phyloP scores from a whole-genome alignment of 1,139 yeast genomes.

The Kodamaea plutei region DNA sequence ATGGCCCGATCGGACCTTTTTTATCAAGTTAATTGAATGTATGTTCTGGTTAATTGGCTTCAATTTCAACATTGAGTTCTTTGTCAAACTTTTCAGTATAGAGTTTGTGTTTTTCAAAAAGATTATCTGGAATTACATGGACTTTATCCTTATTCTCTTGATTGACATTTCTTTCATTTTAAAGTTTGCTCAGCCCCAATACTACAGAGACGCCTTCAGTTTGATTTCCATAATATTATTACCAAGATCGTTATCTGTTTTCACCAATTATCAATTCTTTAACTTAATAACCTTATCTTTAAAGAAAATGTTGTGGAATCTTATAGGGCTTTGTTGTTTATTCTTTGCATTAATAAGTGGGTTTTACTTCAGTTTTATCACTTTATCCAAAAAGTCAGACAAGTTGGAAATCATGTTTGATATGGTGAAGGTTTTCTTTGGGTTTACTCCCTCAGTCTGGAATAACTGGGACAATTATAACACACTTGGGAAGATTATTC shows the following conservation, averaged over 20 bases:
- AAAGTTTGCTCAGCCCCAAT: constrained; percentile 11
- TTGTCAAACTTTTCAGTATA: constrained; percentile 40
- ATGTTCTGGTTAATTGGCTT: constrained; percentile 35
- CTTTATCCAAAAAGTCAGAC: constrained; percentile 44
- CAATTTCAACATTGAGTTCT: constrained; percentile 35
- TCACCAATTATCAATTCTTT: constrained; percentile 53
- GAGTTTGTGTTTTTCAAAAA: constrained; percentile 35
- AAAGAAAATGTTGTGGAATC: constrained; percentile 52
- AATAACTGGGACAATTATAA: constrained; percentile 53
- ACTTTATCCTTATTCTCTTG: constrained; percentile 28
- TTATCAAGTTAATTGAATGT: constrained; percentile 15
- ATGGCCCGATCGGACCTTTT: constrained; percentile 11
- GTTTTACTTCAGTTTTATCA: constrained; percentile 53
- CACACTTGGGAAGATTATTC: constrained; percentile 44
- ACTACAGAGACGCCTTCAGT: constrained; percentile 31
- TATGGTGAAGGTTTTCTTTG: constrained; percentile 53
- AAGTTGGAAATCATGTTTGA: constrained; percentile 48
- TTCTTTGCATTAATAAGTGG: constrained; percentile 54
- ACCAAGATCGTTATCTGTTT: constrained; percentile 51
- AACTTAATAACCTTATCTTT: constrained; percentile 50
- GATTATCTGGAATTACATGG: constrained; percentile 42
- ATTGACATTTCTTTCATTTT: constrained; percentile 30
- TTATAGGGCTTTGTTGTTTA: constrained; percentile 49
- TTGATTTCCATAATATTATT: constrained; percentile 49
- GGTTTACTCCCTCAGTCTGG: constrained; percentile 66